These are phyloP conservation scores for Mixia osmundae DNA, from an alignment of 1,284 basidiomycete genomes.

Conservation along the genomic window DNA sequence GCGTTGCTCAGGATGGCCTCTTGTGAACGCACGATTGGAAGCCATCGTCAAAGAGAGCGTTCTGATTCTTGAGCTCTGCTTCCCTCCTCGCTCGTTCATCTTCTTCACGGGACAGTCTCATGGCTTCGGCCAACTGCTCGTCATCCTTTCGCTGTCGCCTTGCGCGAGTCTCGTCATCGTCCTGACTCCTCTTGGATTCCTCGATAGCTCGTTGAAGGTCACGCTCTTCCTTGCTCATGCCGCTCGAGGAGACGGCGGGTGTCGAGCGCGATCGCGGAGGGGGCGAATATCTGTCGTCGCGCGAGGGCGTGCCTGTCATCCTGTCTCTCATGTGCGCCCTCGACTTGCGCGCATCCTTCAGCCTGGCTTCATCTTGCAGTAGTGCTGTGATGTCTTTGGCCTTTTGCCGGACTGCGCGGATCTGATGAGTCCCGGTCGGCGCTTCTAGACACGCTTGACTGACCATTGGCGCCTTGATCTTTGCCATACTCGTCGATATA, in stretches of 20 bases:
- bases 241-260: neutral
- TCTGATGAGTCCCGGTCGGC: neutral
- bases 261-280: slow-evolving; percentile 1
- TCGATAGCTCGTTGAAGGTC: slow-evolving; percentile 30
- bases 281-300: slow-evolving; percentile 10
- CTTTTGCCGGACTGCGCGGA: slow-evolving; percentile 52
- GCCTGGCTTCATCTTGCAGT: slow-evolving; percentile 62
- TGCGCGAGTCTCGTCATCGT: slow-evolving; percentile 19
- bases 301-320: slow-evolving; percentile 36
- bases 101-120: slow-evolving; percentile 49
- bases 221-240: slow-evolving; percentile 23
- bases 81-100: slow-evolving; percentile 29
- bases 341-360: slow-evolving; percentile 61
- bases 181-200: slow-evolving; percentile 24
- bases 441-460: slow-evolving; percentile 4
- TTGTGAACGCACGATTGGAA: slow-evolving; percentile 27
- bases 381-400: slow-evolving; percentile 97
- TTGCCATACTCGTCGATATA: slow-evolving; percentile 86
- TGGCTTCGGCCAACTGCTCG: slow-evolving; percentile 71
- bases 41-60: slow-evolving; percentile 62
- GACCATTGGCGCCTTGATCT: slow-evolving; percentile 83
- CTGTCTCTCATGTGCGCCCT: slow-evolving; percentile 85
- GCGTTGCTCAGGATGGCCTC: neutral
- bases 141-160: slow-evolving; percentile 33
- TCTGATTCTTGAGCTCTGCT: slow-evolving; percentile 37